Evolutionary conservation across 2,329 filamentous ascomycete genomes (phyloP).

Genomic region (Blastomyces gilchristii): DNA sequence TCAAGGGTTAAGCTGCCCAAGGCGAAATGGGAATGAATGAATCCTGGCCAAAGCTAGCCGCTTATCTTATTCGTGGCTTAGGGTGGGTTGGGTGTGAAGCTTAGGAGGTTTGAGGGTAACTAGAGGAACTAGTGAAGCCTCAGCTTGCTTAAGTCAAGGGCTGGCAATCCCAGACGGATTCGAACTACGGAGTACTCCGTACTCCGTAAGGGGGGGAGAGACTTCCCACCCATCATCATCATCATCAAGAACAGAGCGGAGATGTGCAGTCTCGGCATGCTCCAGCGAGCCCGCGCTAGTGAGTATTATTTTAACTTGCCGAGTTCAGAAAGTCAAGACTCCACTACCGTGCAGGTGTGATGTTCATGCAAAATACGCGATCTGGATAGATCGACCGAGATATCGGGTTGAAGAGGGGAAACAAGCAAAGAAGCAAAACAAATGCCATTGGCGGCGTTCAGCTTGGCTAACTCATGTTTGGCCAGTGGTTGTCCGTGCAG

Average conservation of each 20-base stretch:
- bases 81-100: neutral
- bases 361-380: slow-evolving; percentile 4
- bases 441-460: neutral
- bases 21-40: neutral
- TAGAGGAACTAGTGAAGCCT: neutral
- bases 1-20: neutral
- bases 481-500: neutral
- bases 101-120: neutral
- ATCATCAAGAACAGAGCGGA: too few species aligned
- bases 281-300: neutral
- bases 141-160: neutral
- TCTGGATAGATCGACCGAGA: slow-evolving; percentile 7
- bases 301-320: neutral
- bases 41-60: neutral
- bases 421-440: neutral
- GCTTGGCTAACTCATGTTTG: neutral
- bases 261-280: neutral
- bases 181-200: neutral
- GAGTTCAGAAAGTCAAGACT: neutral
- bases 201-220: too few species aligned
- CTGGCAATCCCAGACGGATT: neutral
- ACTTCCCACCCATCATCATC: too few species aligned
- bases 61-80: neutral
- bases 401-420: neutral
- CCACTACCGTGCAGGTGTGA: neutral